phyloP scores from a whole-genome alignment of 805 yeast genomes.

The Barnettozyma vustinii region DNA sequence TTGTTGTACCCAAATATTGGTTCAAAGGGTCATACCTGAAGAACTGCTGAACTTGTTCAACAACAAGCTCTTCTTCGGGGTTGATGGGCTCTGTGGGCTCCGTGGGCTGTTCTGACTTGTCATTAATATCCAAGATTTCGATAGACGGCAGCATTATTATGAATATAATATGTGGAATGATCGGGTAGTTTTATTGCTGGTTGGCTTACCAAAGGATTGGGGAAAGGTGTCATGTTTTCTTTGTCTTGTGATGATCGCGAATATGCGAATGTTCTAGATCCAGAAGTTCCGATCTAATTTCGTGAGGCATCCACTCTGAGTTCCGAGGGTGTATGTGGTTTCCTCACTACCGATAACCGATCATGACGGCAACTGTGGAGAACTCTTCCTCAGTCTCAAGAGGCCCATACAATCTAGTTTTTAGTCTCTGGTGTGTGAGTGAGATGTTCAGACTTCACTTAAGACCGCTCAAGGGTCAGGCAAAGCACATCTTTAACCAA shows the following conservation, averaged over 20 bases:
- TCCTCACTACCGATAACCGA: neutral
- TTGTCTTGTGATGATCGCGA: constrained; percentile 1
- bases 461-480: neutral
- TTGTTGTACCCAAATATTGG: constrained; percentile 50
- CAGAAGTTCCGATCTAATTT: neutral
- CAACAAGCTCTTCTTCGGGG: constrained; percentile 25
- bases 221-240: neutral
- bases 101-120: constrained; percentile 11
- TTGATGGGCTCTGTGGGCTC: constrained; percentile 18
- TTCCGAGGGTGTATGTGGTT: neutral
- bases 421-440: neutral
- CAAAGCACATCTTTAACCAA: neutral
- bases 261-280: neutral
- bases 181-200: no score
- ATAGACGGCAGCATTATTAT: constrained; percentile 17
- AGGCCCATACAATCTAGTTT: neutral
- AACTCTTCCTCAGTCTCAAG: no score
- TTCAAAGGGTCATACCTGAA: constrained; percentile 67
- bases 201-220: no score
- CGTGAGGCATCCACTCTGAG: neutral
- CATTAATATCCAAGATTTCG: constrained; percentile 28
- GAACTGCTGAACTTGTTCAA: constrained; percentile 49
- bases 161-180: neutral
- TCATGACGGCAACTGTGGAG: no score
- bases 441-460: neutral